Evolutionary conservation across 345 rosid genomes (phyloP).

Genomic region (Aurinia saxatilis): DNA sequence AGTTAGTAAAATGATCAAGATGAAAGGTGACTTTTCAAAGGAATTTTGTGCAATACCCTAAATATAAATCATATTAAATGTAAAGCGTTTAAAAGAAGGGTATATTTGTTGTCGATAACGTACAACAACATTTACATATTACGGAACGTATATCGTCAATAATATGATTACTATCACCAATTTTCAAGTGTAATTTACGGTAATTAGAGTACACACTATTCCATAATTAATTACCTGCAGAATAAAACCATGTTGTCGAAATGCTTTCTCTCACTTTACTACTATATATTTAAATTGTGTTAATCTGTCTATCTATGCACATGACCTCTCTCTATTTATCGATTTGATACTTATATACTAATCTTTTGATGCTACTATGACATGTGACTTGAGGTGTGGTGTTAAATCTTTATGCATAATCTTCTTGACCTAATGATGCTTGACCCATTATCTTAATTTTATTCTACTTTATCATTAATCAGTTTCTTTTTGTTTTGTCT

Average conservation of each 20-base stretch:
- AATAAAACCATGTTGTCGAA: conserved; percentile 28
- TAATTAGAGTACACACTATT: conserved; percentile 24
- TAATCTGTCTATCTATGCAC: conserved; percentile 6
- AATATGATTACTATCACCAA: not conserved
- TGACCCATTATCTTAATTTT: conserved; percentile 27
- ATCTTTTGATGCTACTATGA: conserved; percentile 14
- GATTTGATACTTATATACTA: conserved; percentile 6
- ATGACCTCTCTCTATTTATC: conserved; percentile 12
- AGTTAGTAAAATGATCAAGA: too few species aligned
- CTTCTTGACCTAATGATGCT: conserved; percentile 28
- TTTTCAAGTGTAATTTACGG: conserved; percentile 13
- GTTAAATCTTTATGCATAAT: conserved; percentile 17
- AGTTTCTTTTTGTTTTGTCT: conserved; percentile 13
- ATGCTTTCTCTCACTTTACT: conserved; percentile 17
- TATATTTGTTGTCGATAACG: conserved; percentile 17
- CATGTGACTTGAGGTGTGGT: conserved; percentile 34
- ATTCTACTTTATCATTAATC: not conserved
- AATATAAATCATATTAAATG: too few species aligned
- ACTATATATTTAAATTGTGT: not conserved
- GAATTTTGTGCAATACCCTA: too few species aligned
- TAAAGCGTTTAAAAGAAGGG: not conserved
- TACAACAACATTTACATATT: not conserved
- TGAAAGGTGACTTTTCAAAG: too few species aligned
- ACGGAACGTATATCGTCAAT: not conserved
- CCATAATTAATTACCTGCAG: conserved; percentile 16